phyloP scores from a whole-genome alignment of 2,329 filamentous ascomycete species.

The Stagonosporopsis vannaccii region DNA sequence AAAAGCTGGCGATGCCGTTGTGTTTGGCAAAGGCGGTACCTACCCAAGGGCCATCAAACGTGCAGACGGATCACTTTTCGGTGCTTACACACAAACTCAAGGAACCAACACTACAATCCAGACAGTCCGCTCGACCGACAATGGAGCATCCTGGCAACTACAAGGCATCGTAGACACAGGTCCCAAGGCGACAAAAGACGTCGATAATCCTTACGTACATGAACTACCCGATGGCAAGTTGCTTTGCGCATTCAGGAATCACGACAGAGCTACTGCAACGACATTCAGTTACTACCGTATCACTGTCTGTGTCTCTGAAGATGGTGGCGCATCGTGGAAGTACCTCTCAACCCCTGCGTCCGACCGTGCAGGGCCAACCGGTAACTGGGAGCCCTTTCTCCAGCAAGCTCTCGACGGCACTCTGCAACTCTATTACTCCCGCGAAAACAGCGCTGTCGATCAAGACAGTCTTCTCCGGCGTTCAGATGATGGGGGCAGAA shows the following conservation, averaged over 20 bases:
- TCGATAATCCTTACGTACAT: constrained; percentile 45
- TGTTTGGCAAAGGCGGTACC: constrained; percentile 29
- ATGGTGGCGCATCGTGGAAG: constrained; percentile 50
- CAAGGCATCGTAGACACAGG: constrained; percentile 14
- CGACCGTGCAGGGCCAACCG: constrained; percentile 39
- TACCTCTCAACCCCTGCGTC: constrained; percentile 41
- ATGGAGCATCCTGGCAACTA: constrained; percentile 45
- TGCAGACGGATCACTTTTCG: constrained; percentile 39
- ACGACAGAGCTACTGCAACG: constrained; percentile 27
- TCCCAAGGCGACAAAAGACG: constrained; percentile 11
- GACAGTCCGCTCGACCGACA: constrained; percentile 19
- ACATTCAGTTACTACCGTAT: constrained; percentile 51
- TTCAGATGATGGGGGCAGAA: constrained; percentile 51
- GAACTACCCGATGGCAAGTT: constrained; percentile 45
- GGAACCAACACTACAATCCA: constrained; percentile 31
- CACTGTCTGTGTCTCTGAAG: constrained; percentile 53
- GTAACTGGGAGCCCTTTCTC: constrained; percentile 58
- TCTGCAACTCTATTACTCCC: constrained; percentile 56
- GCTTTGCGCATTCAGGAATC: constrained; percentile 46
- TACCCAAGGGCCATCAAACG: constrained; percentile 46
- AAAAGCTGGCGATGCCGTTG: constrained; percentile 22
- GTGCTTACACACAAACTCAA: constrained; percentile 35
- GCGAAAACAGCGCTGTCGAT: constrained; percentile 49
- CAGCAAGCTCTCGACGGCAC: constrained; percentile 49
- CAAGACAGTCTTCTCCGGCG: constrained; percentile 55